A percentile compares a stretch with the other conserved stretches of the same genome.
phyloP scores from a whole-genome alignment of 2,329 filamentous ascomycete genomes.

The Hymenoscyphus albidus region DNA sequence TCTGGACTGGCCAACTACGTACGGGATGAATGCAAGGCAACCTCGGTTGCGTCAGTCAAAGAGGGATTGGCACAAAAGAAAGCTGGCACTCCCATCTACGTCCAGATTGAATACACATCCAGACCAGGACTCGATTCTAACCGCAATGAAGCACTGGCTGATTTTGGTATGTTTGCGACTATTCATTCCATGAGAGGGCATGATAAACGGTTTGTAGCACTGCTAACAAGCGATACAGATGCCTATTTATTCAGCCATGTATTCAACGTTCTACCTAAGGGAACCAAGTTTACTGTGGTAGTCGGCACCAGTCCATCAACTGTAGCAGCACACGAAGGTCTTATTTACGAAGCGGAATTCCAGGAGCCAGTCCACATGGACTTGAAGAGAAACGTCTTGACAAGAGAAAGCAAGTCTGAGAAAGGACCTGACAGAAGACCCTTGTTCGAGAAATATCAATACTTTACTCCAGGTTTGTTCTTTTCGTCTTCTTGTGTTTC shows the following conservation, averaged over 20 bases:
- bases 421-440: constrained; percentile 47
- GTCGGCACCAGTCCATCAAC: constrained; percentile 61
- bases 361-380: constrained; percentile 64
- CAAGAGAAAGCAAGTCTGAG: constrained; percentile 29
- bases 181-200: background rate
- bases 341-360: constrained; percentile 61
- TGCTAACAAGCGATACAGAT: constrained; percentile 25
- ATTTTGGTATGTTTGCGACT: background rate
- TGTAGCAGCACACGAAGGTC: constrained; percentile 1
- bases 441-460: constrained; percentile 91
- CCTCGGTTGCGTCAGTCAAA: constrained; percentile 13
- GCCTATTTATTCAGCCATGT: constrained; percentile 23
- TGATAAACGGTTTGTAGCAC: background rate
- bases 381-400: constrained; percentile 56
- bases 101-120: background rate
- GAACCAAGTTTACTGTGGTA: constrained; percentile 65
- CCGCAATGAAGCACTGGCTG: background rate
- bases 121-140: background rate
- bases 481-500: background rate
- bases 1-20: constrained; percentile 45
- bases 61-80: constrained; percentile 6
- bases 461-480: constrained; percentile 76
- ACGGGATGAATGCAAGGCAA: constrained; percentile 42
- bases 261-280: constrained; percentile 35
- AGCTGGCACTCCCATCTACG: constrained; percentile 2